phyloP scores from a whole-genome alignment of 2,329 filamentous ascomycete genomes.

The Exophiala sp. region DNA sequence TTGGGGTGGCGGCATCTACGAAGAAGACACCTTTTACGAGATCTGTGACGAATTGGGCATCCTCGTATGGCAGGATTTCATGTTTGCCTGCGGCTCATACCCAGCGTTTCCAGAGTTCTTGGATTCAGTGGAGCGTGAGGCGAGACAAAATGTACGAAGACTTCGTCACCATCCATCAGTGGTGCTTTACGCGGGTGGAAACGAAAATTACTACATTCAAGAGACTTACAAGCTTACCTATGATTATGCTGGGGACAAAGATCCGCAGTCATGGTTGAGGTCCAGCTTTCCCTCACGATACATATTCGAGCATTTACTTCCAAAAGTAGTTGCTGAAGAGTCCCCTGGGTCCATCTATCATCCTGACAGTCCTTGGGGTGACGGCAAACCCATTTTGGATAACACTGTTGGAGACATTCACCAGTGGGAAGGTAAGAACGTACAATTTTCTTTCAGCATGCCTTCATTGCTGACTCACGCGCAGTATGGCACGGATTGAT shows the following conservation, averaged over 20 bases:
- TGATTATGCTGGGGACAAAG: conserved; percentile 52
- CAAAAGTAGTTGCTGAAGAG: conserved; percentile 66
- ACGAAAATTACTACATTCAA: conserved; percentile 87
- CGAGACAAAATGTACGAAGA: conserved; percentile 60
- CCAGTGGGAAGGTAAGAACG: conserved; percentile 78
- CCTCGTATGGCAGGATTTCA: conserved; percentile 85
- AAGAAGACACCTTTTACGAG: conserved; percentile 69
- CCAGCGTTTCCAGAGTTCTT: conserved; percentile 63
- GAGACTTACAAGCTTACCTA: conserved; percentile 75
- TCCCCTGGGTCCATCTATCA: conserved; percentile 68
- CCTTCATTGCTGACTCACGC: background rate
- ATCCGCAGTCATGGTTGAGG: background rate
- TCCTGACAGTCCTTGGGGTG: conserved; percentile 81
- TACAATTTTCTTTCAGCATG: background rate
- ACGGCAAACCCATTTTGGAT: conserved; percentile 68
- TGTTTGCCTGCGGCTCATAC: conserved; percentile 75
- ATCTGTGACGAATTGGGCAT: conserved; percentile 74
- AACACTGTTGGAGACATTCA: conserved; percentile 84
- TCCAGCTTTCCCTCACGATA: conserved; percentile 80
- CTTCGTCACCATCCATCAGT: conserved; percentile 83
- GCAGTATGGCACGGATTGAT: conserved; percentile 51
- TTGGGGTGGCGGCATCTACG: conserved; percentile 76
- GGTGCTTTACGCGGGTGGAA: conserved; percentile 86
- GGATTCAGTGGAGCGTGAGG: conserved; percentile 62
- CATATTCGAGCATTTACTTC: conserved; percentile 86